These are phyloP conservation scores for Pogostemon cablin DNA, from an alignment of 257 asterid genomes.

Conservation along the genomic window DNA sequence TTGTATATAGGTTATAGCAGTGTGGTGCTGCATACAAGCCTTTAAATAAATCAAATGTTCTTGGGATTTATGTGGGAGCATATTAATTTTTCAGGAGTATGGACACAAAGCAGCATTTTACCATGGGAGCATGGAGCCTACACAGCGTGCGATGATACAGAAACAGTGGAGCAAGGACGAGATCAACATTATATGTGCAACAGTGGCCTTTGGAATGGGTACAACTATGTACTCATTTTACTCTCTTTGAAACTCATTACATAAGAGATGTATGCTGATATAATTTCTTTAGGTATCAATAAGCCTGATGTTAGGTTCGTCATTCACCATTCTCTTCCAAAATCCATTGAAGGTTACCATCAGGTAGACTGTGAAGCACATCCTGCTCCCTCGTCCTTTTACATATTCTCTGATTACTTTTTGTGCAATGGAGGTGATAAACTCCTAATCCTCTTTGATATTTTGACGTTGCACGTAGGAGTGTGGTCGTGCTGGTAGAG, in stretches of 20 bases:
- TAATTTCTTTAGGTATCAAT: slow-evolving; percentile 73
- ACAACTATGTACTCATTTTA: slow-evolving; percentile 31
- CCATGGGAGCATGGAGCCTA: slow-evolving; percentile 91
- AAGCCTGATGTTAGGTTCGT: slow-evolving; percentile 99
- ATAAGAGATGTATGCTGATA: slow-evolving; percentile 34
- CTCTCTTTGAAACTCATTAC: slow-evolving; percentile 28
- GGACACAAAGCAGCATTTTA: slow-evolving; percentile 91
- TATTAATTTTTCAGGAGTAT: slow-evolving; percentile 57
- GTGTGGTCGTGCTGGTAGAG: slow-evolving; percentile 99
- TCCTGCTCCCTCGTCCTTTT: slow-evolving; percentile 21
- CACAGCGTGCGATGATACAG: slow-evolving; percentile 75
- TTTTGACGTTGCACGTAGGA: slow-evolving; percentile 57
- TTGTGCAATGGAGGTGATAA: slow-evolving; percentile 10
- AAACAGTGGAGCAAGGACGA: slow-evolving; percentile 99
- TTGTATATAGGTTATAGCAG: slow-evolving; percentile 9
- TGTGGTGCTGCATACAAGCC: slow-evolving; percentile 13
- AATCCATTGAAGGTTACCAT: slow-evolving; percentile 98
- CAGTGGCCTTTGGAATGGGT: slow-evolving; percentile 99
- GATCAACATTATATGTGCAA: slow-evolving; percentile 93
- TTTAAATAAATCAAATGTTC: slow-evolving; percentile 20
- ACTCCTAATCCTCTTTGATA: slow-evolving; percentile 25
- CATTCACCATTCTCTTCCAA: slow-evolving; percentile 98
- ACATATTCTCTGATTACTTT: slow-evolving; percentile 4
- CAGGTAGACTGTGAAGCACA: slow-evolving; percentile 58
- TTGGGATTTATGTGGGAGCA: slow-evolving; percentile 29